Evolutionary conservation across 805 yeast genomes (phyloP).

Genomic region (Priceomyces medius): DNA sequence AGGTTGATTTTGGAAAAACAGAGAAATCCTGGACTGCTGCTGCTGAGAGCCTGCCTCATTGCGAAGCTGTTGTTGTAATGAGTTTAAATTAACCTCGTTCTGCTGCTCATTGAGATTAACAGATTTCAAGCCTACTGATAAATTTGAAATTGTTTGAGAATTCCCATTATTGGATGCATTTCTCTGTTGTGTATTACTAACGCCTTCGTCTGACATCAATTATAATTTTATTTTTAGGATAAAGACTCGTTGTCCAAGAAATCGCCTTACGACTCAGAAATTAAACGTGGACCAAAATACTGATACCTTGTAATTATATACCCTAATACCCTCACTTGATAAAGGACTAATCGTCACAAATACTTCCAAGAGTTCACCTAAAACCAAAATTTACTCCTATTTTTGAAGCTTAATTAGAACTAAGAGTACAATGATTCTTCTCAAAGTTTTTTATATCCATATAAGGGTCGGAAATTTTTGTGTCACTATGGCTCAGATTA

Average conservation of each 20-base stretch:
- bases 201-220: conserved; percentile 4
- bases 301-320: neutral
- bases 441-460: conserved; percentile 1
- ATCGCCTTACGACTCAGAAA: conserved; percentile 64
- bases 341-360: neutral
- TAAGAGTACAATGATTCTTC: neutral
- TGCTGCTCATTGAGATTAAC: conserved; percentile 44
- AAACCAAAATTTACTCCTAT: neutral
- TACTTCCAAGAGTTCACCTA: neutral
- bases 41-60: conserved; percentile 38
- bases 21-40: conserved; percentile 58
- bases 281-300: neutral
- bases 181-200: neutral
- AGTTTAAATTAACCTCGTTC: conserved; percentile 40
- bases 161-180: conserved; percentile 8
- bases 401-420: neutral
- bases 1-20: conserved; percentile 76
- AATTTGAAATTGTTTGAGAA: conserved; percentile 38
- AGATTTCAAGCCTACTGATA: conserved; percentile 46
- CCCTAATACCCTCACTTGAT: neutral
- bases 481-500: neutral
- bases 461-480: neutral
- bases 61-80: conserved; percentile 46
- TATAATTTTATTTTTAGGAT: conserved; percentile 51
- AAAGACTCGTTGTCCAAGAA: conserved; percentile 75